Evolutionary conservation across 768 basidiomycete species (phyloP), one percentile per base, ranked within the genome.

Genomic region (Leccinum ochraceum): DNA sequence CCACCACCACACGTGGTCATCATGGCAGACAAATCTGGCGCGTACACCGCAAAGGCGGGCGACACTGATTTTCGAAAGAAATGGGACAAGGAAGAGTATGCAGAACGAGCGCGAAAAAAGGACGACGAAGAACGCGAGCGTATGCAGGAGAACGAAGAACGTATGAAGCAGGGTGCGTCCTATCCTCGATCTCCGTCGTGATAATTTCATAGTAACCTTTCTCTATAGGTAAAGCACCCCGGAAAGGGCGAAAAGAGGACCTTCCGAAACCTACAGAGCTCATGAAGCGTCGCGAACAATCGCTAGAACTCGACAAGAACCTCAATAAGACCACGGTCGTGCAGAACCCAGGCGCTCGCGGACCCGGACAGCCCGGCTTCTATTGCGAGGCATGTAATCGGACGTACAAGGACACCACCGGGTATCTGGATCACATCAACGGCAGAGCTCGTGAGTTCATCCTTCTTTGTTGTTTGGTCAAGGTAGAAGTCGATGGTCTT

Each of bases 351-450:
- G 85, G 89, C 42, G 92, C 86, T 17, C 83, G 86, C 63, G 95
- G 95, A 1, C 84, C 94, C 17, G 94, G 95, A 4, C 89, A 94
- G 63, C 94, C 95, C 24, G 95, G 95, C 0, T 99, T 97, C 77
- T 90, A 84, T 75, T 99, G 97, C 70, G 95, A 96, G 70, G 77
- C 89, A 9, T 99, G 97, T 74, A 89, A 85, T 66, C 81, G 94
- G 66, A 96, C 90, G 16, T 92, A 94, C 77, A 97, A 96, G 75
- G 97, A 99, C 69, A 94, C 87, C 54, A 82, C 87, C n/a, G 92
- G 87, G 10, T 98, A 98, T 72, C 78, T 99, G 52, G 95, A 98
- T 71, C 97, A 99, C 70, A 85, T 99, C 58, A 99, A 99, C 76
- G 88, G 94, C 60, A 83, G 95, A 80, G 86, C 86, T 57, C 96